A percentile compares a stretch with the other conserved stretches of the same genome.
Conservation (phyloP, 2,329 filamentous ascomycete species). For the Mycogone perniciosa region DNA sequence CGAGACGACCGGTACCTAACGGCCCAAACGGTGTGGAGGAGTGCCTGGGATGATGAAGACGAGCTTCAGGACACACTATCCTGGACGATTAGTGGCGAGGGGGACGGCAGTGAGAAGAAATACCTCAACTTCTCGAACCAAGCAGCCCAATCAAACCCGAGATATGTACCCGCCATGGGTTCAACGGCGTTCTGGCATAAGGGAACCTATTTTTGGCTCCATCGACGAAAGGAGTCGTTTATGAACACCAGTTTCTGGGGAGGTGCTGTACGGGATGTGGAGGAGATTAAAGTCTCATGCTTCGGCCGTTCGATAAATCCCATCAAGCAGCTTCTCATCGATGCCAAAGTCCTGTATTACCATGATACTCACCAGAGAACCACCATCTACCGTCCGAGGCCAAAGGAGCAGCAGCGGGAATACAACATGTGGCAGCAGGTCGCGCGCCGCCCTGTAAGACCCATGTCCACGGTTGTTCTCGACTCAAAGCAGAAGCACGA, state of each 20-base stretch:
- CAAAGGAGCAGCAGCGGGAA: slow-evolving; percentile 40
- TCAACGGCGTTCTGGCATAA: slow-evolving; percentile 49
- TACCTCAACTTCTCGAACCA: slow-evolving; percentile 57
- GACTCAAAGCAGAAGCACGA: slow-evolving; percentile 59
- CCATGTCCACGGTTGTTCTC: slow-evolving; percentile 70
- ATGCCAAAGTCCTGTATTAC: slow-evolving; percentile 48
- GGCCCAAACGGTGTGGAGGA: slow-evolving; percentile 49
- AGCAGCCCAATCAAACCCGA: slow-evolving; percentile 44
- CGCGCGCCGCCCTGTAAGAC: slow-evolving; percentile 58
- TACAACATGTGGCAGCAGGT: slow-evolving; percentile 49
- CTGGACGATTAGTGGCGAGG: slow-evolving; percentile 34
- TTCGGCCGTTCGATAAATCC: slow-evolving; percentile 45
- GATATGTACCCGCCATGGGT: slow-evolving; percentile 49
- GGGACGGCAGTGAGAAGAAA: slow-evolving; percentile 25
- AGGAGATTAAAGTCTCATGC: slow-evolving; percentile 49
- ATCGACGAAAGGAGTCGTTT: slow-evolving; percentile 39
- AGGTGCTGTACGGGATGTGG: slow-evolving; percentile 41
- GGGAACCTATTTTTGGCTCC: slow-evolving; percentile 43
- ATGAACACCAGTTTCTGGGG: slow-evolving; percentile 27
- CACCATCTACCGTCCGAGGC: slow-evolving; percentile 48
- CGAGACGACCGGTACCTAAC: slow-evolving; percentile 46
- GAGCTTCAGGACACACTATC: slow-evolving; percentile 34
- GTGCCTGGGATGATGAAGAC: slow-evolving; percentile 51
- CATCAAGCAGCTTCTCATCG: slow-evolving; percentile 49
- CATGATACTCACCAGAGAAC: slow-evolving; percentile 50